Evolutionary conservation across 495 filamentous ascomycete genomes (phyloP).

Genomic region (Daldinia bambusicola): DNA sequence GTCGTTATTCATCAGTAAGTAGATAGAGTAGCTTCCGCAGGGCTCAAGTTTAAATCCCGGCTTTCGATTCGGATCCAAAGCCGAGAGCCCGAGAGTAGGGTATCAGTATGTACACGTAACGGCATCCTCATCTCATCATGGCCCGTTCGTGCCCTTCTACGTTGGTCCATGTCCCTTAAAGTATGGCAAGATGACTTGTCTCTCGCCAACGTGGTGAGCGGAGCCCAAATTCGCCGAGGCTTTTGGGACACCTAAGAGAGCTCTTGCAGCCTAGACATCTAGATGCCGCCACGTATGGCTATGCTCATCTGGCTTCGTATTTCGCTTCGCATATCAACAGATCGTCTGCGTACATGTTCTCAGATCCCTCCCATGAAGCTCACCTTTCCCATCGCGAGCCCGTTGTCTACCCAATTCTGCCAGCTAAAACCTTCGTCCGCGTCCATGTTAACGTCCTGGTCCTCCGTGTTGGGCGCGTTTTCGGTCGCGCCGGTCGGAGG

Average conservation of each 20-base stretch:
- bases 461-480: conserved; percentile 33
- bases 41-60: neutral
- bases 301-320: neutral
- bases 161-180: neutral
- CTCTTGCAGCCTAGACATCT: neutral
- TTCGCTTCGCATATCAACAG: neutral
- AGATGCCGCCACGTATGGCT: neutral
- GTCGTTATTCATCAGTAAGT: neutral
- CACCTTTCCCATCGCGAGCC: conserved; percentile 43
- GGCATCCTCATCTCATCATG: conserved; percentile 10
- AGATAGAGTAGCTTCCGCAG: neutral
- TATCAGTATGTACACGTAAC: conserved; percentile 36
- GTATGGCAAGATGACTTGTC: neutral
- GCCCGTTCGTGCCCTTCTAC: neutral
- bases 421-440: conserved; percentile 58
- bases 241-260: neutral
- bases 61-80: neutral
- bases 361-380: conserved; percentile 47
- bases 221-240: neutral
- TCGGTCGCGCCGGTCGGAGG: conserved; percentile 12
- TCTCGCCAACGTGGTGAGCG: neutral
- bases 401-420: conserved; percentile 59
- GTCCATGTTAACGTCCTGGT: conserved; percentile 55
- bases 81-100: conserved; percentile 21
- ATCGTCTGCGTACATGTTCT: neutral